Evolutionary conservation across 108 stramenopile species (phyloP).

Genomic region (Cyclotella baltica): DNA sequence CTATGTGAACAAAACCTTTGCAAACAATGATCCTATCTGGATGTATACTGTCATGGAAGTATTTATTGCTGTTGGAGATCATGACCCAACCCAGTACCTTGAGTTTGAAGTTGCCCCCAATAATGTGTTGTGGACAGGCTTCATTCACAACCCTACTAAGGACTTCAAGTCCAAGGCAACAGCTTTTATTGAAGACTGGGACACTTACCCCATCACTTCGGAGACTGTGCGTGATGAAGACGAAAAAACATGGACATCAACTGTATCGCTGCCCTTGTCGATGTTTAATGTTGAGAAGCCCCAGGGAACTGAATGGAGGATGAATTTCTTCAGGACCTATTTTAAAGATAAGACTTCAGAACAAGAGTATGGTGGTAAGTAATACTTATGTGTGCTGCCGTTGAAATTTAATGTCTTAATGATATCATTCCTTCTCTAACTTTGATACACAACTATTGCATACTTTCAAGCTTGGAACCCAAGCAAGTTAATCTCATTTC

Average conservation of each 20-base stretch:
- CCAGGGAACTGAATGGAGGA: not conserved
- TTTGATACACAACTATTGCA: not conserved
- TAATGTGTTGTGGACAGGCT: not conserved
- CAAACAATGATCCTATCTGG: slow-evolving; percentile 9
- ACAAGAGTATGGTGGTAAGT: slow-evolving; percentile 3
- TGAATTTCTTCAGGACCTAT: slow-evolving; percentile 11
- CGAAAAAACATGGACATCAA: not conserved
- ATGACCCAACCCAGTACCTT: slow-evolving; percentile 5
- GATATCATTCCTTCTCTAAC: not conserved
- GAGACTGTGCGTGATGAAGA: not conserved
- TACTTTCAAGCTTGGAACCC: slow-evolving; percentile 14
- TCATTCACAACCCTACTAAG: slow-evolving; percentile 3
- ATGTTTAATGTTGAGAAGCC: slow-evolving; percentile 6
- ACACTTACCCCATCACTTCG: slow-evolving; percentile 8
- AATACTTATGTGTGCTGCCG: not conserved
- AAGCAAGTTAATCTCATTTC: not conserved
- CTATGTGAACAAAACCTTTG: slow-evolving; percentile 1
- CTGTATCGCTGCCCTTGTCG: not conserved
- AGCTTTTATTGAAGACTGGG: slow-evolving; percentile 6
- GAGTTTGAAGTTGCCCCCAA: slow-evolving; percentile 14
- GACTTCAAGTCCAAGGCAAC: not conserved
- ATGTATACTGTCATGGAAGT: slow-evolving; percentile 11
- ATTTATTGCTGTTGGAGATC: slow-evolving; percentile 7
- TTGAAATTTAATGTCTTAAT: not conserved
- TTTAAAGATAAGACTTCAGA: not conserved